Base-by-base conservation (phyloP, 164 flowering plant genomes). In the Santalum album region DNA sequence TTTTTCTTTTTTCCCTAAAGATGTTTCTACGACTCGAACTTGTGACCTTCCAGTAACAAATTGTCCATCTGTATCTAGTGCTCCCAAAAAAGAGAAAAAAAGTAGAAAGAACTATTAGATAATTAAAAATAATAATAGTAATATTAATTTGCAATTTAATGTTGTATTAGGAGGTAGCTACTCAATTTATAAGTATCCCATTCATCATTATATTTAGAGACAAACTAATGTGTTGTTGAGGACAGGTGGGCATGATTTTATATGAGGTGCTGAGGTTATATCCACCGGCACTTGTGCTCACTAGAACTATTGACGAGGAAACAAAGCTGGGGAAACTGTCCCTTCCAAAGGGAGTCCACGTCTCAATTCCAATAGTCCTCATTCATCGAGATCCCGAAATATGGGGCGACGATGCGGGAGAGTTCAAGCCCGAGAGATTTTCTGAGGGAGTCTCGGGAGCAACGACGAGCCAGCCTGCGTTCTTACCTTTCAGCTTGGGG, bases 171-270 rank as follows among this genome's bases (percentile, higher is more conserved):
- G 34, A 3, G 9, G 6, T 9, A 29, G 4, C 34, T 9, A 29
- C 9, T 3, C 34, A 29, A 29, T 29, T 29, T 29, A 9, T 29
- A 29, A 4, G 6, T 29, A 29, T n/a, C n/a, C n/a, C n/a, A n/a
- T n/a, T n/a, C n/a, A n/a, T n/a, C n/a, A n/a, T n/a, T n/a, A n/a
- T n/a, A n/a, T n/a, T n/a, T n/a, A n/a, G n/a, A n/a, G n/a, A 29
- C 34, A 29, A 29, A 9, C 34, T 29, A 29, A 29, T 9, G 34
- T 38, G 9, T 15, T 14, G 14, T 12, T 12, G 0, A 6, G 10
- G 17, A 42, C 69, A 72, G 76, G 54, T 69, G 19, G 51, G 59
- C 2, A 73, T 66, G 71, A 69, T 73, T 25, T 21, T 73, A 18
- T 25, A 69, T 7, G 77, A 73, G 24, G 69, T 64, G 25, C 59